A percentile compares a stretch with the other conserved stretches of the same genome.
phyloP scores from a whole-genome alignment of 1,284 basidiomycete genomes.

The Cryptococcus sp. region DNA sequence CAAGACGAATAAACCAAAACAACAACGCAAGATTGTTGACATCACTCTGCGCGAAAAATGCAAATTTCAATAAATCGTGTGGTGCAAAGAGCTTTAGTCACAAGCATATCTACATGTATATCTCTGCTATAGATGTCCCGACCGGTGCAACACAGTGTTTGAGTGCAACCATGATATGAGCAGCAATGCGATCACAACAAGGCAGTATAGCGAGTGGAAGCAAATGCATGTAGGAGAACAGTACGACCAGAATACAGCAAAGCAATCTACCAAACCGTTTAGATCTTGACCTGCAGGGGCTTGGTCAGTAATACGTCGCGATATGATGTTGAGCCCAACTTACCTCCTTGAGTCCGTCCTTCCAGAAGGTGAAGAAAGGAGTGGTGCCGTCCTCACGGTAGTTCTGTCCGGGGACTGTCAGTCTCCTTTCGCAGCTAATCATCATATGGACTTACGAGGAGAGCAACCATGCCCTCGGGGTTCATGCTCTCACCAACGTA shows the following conservation, averaged over 20 bases:
- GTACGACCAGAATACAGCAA: conserved; percentile 8
- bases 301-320: too few species aligned
- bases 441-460: conserved; percentile 59
- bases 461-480: conserved; percentile 82
- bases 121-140: too few species aligned
- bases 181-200: too few species aligned
- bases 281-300: conserved; percentile 32
- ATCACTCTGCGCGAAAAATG: not conserved
- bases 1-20: not conserved
- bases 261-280: conserved; percentile 13
- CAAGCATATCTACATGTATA: too few species aligned
- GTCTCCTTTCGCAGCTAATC: not conserved
- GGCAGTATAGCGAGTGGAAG: too few species aligned
- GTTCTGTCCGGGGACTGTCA: conserved; percentile 34
- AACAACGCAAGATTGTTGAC: not conserved
- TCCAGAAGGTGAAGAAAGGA: conserved; percentile 90
- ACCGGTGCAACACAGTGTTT: too few species aligned
- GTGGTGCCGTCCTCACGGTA: conserved; percentile 62
- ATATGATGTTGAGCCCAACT: conserved; percentile 9
- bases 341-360: conserved; percentile 75
- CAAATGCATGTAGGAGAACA: conserved; percentile 4
- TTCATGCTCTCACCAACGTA: conserved; percentile 87
- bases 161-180: too few species aligned
- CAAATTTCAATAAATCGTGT: not conserved
- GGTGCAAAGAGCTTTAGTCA: not conserved